A percentile compares a stretch with the other conserved stretches of the same genome.
Evolutionary conservation across 306 rosid genomes (phyloP).

Genomic region (Ormosia semicastrata): DNA sequence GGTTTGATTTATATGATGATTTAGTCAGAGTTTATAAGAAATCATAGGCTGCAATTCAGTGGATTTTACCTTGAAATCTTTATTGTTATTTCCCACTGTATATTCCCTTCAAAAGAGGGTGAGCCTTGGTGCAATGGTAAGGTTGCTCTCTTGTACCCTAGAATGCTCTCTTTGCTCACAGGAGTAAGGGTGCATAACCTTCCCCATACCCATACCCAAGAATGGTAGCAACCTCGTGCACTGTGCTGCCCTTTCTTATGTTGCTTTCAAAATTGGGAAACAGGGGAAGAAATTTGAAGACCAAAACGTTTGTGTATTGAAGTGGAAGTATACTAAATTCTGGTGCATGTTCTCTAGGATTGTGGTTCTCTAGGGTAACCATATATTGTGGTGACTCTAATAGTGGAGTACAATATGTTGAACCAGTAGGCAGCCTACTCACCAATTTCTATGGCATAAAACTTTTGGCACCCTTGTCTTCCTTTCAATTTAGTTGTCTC

Average conservation of each 20-base stretch:
- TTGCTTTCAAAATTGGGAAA: neutral
- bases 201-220: too few species aligned
- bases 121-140: neutral
- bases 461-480: constrained; percentile 1
- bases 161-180: too few species aligned
- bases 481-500: constrained; percentile 16
- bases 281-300: neutral
- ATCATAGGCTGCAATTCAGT: neutral
- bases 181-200: too few species aligned
- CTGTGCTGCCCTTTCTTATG: too few species aligned
- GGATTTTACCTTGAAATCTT: neutral
- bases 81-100: neutral
- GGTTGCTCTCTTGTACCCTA: neutral
- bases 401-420: constrained; percentile 1
- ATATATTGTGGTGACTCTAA: neutral
- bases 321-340: neutral
- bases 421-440: neutral
- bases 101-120: neutral
- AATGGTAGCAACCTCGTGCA: too few species aligned
- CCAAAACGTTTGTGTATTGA: neutral
- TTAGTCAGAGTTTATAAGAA: neutral
- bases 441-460: neutral
- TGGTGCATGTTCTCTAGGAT: constrained; percentile 1
- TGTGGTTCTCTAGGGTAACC: neutral
- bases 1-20: neutral